Evolutionary conservation across 208 protist genomes (phyloP).

Genomic region (Acanthamoeba castellanii): DNA sequence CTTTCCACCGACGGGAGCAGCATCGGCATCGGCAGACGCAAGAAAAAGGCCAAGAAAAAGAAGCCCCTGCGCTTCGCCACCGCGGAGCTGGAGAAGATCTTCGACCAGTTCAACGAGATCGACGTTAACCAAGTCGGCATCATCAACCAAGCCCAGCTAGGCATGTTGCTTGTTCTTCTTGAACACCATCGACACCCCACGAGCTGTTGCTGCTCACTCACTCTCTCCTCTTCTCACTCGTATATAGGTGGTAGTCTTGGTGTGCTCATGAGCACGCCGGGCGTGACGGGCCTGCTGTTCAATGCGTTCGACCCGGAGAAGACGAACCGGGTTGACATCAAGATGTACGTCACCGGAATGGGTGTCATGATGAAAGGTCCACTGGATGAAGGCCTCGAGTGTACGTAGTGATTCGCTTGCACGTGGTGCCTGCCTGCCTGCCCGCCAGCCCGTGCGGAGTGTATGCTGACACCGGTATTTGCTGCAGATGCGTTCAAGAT

Average conservation of each 20-base stretch:
- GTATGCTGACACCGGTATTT: background rate
- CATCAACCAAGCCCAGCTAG: conserved; percentile 66
- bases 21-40: background rate
- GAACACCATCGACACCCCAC: background rate
- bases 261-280: conserved; percentile 63
- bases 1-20: background rate
- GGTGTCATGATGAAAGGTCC: conserved; percentile 68
- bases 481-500: conserved; percentile 72
- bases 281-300: conserved; percentile 63
- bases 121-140: conserved; percentile 46
- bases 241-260: conserved; percentile 25
- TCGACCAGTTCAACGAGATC: conserved; percentile 75
- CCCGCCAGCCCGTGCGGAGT: background rate
- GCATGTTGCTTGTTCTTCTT: background rate
- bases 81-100: conserved; percentile 66
- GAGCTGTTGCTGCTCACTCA: background rate
- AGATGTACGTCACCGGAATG: conserved; percentile 64
- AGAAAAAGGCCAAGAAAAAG: conserved; percentile 19
- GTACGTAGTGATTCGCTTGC: conserved; percentile 17
- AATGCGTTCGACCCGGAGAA: conserved; percentile 73
- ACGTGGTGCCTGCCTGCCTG: background rate
- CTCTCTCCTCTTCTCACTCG: background rate
- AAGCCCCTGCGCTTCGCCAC: conserved; percentile 9
- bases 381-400: conserved; percentile 41
- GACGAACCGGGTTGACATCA: conserved; percentile 68